Evolutionary conservation across 2,329 filamentous ascomycete genomes (phyloP), one percentile per base, ranked within the genome.

Genomic region (Neonectria magnoliae): DNA sequence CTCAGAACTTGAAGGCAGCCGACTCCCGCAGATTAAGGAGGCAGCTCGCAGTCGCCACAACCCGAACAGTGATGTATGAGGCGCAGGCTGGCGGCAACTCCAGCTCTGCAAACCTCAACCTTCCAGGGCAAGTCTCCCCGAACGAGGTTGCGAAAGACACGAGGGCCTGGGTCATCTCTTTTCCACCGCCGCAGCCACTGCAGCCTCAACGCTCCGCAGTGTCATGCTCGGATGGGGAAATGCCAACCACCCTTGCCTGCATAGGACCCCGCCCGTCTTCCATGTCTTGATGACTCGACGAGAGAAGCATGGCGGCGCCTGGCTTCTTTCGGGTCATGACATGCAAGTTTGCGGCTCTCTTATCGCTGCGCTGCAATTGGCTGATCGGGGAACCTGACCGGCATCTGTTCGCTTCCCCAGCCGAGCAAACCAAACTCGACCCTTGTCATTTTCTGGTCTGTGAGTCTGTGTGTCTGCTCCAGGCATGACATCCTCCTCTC

Each of bases 291-390:
- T 5, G 25, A 25, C 25, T 25, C 25, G 25, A 25, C 48, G 45
- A 51, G 41, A 50, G 29, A 60, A 10, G 18, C 29, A 60, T 42
- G 18, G 31, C 50, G 41, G n/a, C 52, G 16, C 57, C 20, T 60
- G 55, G 29, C 57, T 45, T 41, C 20, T 60, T 60, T 50, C 20
- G 51, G n/a, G 45, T 41, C 45, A 29, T 55, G 29, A 20, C 60
- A 36, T 53, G 29, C 22, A 62, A 18, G n/a, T 13, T 13, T 48
- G 31, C 38, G 38, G 31, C 38, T 57, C 27, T 61, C 53, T 62
- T 62, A 62, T 62, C 60, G 60, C 53, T 18, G 10, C 8, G 9
- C 13, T 3, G 2, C 27, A 41, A 62, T 57, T 62, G 60, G 60
- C 25, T 52, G 18, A 10, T 38, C 20, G 22, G 53, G n/a, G 29